phyloP scores from a whole-genome alignment of 2,329 filamentous ascomycete genomes.

The Phyllosticta citribraziliensis region DNA sequence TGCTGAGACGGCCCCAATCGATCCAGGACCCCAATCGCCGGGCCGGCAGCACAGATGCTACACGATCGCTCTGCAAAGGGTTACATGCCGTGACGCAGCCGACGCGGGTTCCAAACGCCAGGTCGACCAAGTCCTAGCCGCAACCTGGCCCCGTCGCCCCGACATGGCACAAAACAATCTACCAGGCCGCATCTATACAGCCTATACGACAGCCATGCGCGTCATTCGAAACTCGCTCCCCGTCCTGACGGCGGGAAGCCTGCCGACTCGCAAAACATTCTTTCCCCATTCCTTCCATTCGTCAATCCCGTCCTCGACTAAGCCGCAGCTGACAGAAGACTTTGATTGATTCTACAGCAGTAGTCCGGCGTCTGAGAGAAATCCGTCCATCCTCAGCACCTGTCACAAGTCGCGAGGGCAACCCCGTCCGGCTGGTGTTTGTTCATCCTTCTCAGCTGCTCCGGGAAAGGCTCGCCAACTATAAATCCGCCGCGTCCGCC shows the following conservation, averaged over 20 bases:
- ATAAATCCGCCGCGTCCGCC: neutral
- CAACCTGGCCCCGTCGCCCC: neutral
- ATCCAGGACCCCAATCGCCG: slow-evolving; percentile 6
- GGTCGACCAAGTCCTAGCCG: neutral
- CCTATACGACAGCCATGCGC: neutral
- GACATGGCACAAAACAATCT: neutral
- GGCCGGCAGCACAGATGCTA: slow-evolving; percentile 9
- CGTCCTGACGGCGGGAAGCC: neutral
- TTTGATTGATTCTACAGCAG: neutral
- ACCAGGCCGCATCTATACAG: neutral
- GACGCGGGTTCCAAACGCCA: neutral
- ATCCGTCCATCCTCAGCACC: neutral
- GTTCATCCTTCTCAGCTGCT: neutral
- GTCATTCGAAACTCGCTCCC: neutral
- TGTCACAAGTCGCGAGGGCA: neutral
- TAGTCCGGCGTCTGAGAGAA: neutral
- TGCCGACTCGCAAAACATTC: neutral
- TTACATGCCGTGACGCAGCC: neutral
- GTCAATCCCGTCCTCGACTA: neutral
- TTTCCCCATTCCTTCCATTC: neutral
- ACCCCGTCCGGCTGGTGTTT: neutral
- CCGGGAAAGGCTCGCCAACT: neutral
- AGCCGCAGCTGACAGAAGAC: neutral
- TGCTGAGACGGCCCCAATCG: slow-evolving; percentile 7
- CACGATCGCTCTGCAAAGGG: slow-evolving; percentile 9